These are phyloP conservation scores for Trifolium repens DNA, from an alignment of 306 rosid species.

Conservation along the genomic window DNA sequence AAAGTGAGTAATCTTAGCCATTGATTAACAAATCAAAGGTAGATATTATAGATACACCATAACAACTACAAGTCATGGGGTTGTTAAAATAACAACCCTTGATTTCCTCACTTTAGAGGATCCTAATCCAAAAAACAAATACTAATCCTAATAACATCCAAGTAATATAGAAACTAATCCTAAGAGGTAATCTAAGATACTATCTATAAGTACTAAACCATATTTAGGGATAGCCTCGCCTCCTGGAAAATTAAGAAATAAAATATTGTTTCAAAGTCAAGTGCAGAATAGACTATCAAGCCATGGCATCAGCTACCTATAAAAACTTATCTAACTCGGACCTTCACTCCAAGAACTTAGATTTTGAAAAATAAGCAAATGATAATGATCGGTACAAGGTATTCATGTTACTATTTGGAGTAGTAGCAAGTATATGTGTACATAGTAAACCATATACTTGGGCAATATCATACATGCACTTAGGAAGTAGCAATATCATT, in stretches of 20 bases:
- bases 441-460: not conserved
- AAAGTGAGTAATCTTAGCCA: too few relatives aligned
- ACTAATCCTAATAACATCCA: not conserved
- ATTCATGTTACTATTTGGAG: constrained; percentile 1
- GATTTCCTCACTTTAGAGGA: too few relatives aligned
- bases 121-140: not conserved
- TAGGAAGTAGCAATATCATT: not conserved
- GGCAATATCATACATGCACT: not conserved
- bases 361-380: constrained; percentile 1
- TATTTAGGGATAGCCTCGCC: not conserved
- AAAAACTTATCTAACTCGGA: not conserved
- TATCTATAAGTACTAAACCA: too few relatives aligned
- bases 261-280: not conserved
- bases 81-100: too few relatives aligned
- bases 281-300: not conserved
- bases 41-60: too few relatives aligned
- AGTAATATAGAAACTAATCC: not conserved
- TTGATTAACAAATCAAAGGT: too few relatives aligned
- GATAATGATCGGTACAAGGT: not conserved
- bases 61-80: too few relatives aligned
- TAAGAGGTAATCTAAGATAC: not conserved
- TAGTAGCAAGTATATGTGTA: not conserved
- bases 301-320: not conserved
- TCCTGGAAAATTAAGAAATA: not conserved
- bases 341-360: not conserved